phyloP scores from a whole-genome alignment of 2,329 filamentous ascomycete genomes.

The Rutstroemia sp. region DNA sequence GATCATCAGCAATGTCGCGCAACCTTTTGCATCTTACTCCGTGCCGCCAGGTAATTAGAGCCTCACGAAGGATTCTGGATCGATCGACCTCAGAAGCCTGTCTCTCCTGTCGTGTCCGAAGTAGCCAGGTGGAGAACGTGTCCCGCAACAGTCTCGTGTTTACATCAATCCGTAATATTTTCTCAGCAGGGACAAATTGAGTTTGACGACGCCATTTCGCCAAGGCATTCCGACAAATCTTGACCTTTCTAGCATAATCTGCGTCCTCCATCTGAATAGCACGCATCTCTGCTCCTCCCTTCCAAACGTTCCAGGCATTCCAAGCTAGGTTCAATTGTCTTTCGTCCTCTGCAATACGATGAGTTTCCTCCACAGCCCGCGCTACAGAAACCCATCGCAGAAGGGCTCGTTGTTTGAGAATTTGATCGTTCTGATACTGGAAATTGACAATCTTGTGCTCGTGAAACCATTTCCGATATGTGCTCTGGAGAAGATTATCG shows the following conservation, averaged over 20 bases:
- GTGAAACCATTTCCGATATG: constrained; percentile 31
- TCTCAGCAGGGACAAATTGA: constrained; percentile 21
- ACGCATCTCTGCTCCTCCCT: constrained; percentile 11
- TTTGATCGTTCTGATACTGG: constrained; percentile 13
- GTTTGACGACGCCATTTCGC: constrained; percentile 24
- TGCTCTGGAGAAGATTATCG: constrained; percentile 24
- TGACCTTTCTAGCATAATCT: constrained; percentile 8
- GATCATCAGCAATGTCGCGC: constrained; percentile 44
- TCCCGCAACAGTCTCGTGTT: constrained; percentile 38
- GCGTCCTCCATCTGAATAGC: constrained; percentile 14
- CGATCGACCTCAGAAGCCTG: constrained; percentile 44
- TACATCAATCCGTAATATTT: constrained; percentile 36
- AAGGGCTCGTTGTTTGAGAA: constrained; percentile 15
- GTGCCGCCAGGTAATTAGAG: constrained; percentile 57
- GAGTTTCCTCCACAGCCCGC: constrained; percentile 15
- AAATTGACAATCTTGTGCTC: constrained; percentile 26
- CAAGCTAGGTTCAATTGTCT: constrained; percentile 14
- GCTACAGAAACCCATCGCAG: constrained; percentile 20
- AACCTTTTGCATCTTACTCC: constrained; percentile 46
- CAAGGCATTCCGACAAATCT: constrained; percentile 13
- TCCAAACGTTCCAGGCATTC: constrained; percentile 22
- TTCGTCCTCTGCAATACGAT: constrained; percentile 18
- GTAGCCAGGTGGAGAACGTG: constrained; percentile 42
- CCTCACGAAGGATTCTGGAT: constrained; percentile 45
- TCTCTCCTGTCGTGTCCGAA: constrained; percentile 35